These are phyloP conservation scores for Diplodia seriata DNA, from an alignment of 2,329 filamentous ascomycete species.

Conservation along the genomic window DNA sequence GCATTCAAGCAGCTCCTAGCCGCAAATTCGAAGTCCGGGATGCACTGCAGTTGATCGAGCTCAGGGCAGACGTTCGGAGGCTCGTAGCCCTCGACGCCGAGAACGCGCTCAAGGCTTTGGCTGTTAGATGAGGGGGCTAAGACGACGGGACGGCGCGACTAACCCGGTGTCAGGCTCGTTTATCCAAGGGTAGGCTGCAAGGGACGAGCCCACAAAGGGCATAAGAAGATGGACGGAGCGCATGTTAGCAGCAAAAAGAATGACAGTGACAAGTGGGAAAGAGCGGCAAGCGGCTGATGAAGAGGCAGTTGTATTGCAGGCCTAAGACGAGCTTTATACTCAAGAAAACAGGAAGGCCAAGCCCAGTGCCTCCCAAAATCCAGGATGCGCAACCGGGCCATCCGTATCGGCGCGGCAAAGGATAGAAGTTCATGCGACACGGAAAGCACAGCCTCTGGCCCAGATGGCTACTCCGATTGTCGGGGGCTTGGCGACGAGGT, in stretches of 20 bases:
- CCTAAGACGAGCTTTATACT: neutral
- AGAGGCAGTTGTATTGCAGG: no score
- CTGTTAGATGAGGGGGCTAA: neutral
- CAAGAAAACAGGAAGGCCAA: neutral
- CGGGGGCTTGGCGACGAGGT: constrained; percentile 12
- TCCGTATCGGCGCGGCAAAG: constrained; percentile 9
- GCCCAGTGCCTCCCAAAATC: neutral
- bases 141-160: neutral
- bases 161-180: constrained; percentile 46
- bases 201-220: constrained; percentile 35
- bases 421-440: neutral
- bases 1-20: constrained; percentile 57
- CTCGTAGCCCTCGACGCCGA: constrained; percentile 35
- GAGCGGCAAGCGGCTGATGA: neutral
- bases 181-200: constrained; percentile 45
- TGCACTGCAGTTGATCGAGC: constrained; percentile 55
- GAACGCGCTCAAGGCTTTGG: constrained; percentile 13
- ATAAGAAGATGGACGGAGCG: constrained; percentile 2
- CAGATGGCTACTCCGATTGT: constrained; percentile 18
- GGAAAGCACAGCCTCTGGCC: constrained; percentile 1
- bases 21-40: constrained; percentile 63
- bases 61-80: constrained; percentile 50
- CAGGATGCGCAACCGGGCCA: neutral
- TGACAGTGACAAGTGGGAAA: neutral
- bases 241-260: constrained; percentile 18